A percentile compares a stretch with the other conserved stretches of the same genome.
phyloP scores from a whole-genome alignment of 2,329 filamentous ascomycete genomes.

The Clonostachys solani region DNA sequence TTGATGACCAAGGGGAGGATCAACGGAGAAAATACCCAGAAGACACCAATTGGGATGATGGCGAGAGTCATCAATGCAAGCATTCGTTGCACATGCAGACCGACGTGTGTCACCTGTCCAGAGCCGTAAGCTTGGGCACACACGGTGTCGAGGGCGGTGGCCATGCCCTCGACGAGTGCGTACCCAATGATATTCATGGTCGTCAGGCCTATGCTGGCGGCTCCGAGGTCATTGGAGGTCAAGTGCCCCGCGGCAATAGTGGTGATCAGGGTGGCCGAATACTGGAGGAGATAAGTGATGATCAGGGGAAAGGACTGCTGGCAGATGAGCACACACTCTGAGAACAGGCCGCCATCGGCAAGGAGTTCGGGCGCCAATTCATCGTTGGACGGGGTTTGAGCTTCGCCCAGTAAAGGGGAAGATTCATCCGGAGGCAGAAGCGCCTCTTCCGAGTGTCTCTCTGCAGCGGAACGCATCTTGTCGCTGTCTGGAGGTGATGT shows the following conservation, averaged over 20 bases:
- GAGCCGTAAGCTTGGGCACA: slow-evolving; percentile 10
- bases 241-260: slow-evolving; percentile 48
- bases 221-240: slow-evolving; percentile 45
- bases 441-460: too few species aligned
- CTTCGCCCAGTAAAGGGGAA: too few species aligned
- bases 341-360: too few species aligned
- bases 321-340: too few species aligned
- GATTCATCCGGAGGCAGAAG: too few species aligned
- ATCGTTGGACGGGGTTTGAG: too few species aligned
- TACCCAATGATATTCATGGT: slow-evolving; percentile 50
- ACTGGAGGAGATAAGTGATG: slow-evolving; percentile 49
- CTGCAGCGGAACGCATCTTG: too few species aligned
- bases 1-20: slow-evolving; percentile 39
- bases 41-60: slow-evolving; percentile 39
- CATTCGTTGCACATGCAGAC: slow-evolving; percentile 49
- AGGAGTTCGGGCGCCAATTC: too few species aligned
- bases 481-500: too few species aligned
- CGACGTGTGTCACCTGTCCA: slow-evolving; percentile 39
- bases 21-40: slow-evolving; percentile 44
- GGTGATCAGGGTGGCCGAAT: slow-evolving; percentile 45
- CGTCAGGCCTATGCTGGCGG: slow-evolving; percentile 45
- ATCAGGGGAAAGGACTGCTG: slow-evolving; percentile 36
- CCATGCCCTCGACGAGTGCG: slow-evolving; percentile 21
- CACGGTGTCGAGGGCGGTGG: slow-evolving; percentile 4
- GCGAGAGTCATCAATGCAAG: slow-evolving; percentile 41